Evolutionary conservation across 257 asterid species (phyloP).

Genomic region (Plantago major): DNA sequence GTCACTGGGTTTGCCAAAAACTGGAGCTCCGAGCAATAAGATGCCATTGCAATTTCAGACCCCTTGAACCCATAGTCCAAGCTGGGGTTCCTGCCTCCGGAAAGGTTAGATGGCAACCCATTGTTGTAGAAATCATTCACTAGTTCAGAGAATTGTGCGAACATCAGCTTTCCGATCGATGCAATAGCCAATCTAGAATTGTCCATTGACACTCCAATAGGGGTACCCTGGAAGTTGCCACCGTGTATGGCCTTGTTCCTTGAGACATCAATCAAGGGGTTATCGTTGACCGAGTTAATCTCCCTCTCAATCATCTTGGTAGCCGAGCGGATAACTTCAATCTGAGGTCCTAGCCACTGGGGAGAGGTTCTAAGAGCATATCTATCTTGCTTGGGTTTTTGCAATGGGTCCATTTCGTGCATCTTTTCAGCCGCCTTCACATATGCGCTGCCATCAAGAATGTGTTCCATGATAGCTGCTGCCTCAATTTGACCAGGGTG

Average conservation of each 20-base stretch:
- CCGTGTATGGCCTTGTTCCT: conserved; percentile 57
- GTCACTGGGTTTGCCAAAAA: conserved; percentile 54
- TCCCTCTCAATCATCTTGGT: conserved; percentile 52
- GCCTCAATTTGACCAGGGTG: conserved; percentile 63
- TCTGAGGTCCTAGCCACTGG: conserved; percentile 55
- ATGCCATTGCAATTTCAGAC: conserved; percentile 49
- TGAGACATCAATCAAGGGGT: conserved; percentile 51
- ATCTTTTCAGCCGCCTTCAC: conserved; percentile 42
- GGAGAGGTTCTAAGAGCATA: conserved; percentile 57
- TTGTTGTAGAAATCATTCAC: conserved; percentile 58
- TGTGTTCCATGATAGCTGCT: conserved; percentile 58
- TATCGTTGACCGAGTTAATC: conserved; percentile 52
- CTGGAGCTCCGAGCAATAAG: conserved; percentile 54
- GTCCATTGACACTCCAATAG: conserved; percentile 55
- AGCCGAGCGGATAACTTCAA: conserved; percentile 47
- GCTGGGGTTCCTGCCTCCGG: conserved; percentile 54
- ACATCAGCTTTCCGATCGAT: conserved; percentile 43
- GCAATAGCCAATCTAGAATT: conserved; percentile 41
- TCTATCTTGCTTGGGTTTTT: conserved; percentile 50
- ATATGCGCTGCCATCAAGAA: conserved; percentile 44
- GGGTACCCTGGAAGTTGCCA: conserved; percentile 59
- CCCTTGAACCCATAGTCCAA: conserved; percentile 57
- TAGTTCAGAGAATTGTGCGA: conserved; percentile 49
- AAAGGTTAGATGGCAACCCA: conserved; percentile 53
- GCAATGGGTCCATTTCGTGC: conserved; percentile 48